Base-by-base conservation (phyloP, 192 early-diverging fungal genomes). In the Entomortierella beljakovae region DNA sequence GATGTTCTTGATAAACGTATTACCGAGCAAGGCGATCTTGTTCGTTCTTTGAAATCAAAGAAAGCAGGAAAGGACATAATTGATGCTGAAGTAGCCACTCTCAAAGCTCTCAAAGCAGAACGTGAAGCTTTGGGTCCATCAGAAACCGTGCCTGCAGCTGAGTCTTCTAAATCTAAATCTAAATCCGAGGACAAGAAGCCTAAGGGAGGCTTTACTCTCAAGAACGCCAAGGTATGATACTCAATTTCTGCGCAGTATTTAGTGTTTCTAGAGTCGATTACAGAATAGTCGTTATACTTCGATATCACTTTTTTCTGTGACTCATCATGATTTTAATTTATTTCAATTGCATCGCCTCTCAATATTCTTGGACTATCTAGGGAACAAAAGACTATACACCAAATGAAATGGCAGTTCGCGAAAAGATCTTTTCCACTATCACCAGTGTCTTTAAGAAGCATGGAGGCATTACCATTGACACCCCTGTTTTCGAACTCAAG, bases 401-500 rank as follows among this genome's bases (percentile, higher is more conserved):
- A 43, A 93, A 96, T 72, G 98, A 99, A 61, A 99, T 99, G 98
- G 92, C 98, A n/a, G 85, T 99, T 57, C 90, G 98, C 20, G 92
- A 97, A 70, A 84, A 92, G 67, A 94, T 99, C 43, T 98, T 99
- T 70, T 77, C 85, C 11, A 96, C 92, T 13, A 96, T 99, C 65
- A 90, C 87, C 25, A 53, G 49, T 3, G 89, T 99, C 33, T 99
- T 99, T 86, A 96, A 98, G 74, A 91, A 92, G 63, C 98, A 99
- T 87, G 97, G 98, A 42, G 98, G 93, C 11, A 94, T 99, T 33
- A 98, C 98, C 2, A 98, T 99, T 68, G 97, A 99, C 63, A 99
- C 98, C 2, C 97, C 97, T 7, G 97, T 99, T 53, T 99, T 98
- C 84, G 97, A 99, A 84, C 89, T 98, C 28, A 98, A 92, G 80